Evolutionary conservation across 2,329 filamentous ascomycete species (phyloP), one percentile per base, ranked within the genome.

Genomic region (Phialophora tarda): DNA sequence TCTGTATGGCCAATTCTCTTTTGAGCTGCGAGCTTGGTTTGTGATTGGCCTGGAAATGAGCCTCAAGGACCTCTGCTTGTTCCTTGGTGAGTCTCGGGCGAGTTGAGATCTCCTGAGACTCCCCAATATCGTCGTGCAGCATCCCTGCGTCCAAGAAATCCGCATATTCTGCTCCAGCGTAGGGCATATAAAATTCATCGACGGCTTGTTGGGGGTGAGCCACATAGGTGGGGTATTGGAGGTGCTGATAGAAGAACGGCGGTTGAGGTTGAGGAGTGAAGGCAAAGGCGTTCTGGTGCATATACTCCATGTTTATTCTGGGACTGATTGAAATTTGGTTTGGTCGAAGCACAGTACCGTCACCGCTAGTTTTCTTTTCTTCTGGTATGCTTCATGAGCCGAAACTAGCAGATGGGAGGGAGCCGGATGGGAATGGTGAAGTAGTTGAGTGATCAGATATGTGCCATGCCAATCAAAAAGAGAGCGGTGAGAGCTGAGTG

Each of bases 1-100:
- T 83, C 68, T 81, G 79, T 64, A 79, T 74, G 1, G 82, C 82
- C 69, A 84, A 76, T 74, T 82, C 78, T 64, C 80, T 80, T 74
- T 83, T 84, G 55, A 80, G 76, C 67, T 81, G 81, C 71, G 80
- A 82, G 68, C 79, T 83, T 10, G 82, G 82, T 70, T 83, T 84
- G 41, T 81, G 81, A 66, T 82, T 81, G 41, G 80, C 78, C 71
- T 81, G 80, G 66, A 83, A 84, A 62, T 83, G 80, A 48, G 78
- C 75, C 71, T 84, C 82, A 28, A 84, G 72, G 3, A 80, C 80
- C 69, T 82, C 81, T 47, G 83, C 80, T 75, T 84, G 82, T 65
- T 84, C 82, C 68, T 82, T 83, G 66, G 82, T 83, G 71, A 84
- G 78, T 44, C 82, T 78, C 11, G 82, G 82, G 17, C 81, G 77